Evolutionary conservation across 495 filamentous ascomycete genomes (phyloP).

Genomic region (Friedmanniomyces simplex): DNA sequence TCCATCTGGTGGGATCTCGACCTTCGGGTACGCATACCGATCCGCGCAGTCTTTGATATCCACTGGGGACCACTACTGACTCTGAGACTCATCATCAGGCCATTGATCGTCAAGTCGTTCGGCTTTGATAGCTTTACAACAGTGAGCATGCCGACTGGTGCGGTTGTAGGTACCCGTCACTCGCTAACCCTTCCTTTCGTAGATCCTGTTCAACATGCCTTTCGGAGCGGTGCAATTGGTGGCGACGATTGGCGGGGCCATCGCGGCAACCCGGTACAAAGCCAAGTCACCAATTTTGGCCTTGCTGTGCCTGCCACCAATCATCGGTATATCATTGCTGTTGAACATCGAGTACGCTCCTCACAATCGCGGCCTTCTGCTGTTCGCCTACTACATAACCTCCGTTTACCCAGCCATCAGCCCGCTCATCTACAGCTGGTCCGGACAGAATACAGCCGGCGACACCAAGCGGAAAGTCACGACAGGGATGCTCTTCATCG

Average conservation of each 20-base stretch:
- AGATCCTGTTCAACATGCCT: constrained; percentile 55
- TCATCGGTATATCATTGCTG: constrained; percentile 47
- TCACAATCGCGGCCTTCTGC: constrained; percentile 38
- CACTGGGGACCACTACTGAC: neutral
- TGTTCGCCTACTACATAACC: constrained; percentile 53
- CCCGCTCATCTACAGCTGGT: constrained; percentile 55
- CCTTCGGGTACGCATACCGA: constrained; percentile 37
- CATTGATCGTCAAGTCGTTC: constrained; percentile 53
- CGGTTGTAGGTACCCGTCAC: constrained; percentile 40
- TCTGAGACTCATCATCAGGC: constrained; percentile 10
- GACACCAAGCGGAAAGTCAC: constrained; percentile 55
- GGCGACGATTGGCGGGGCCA: constrained; percentile 48
- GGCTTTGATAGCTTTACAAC: constrained; percentile 50
- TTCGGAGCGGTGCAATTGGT: constrained; percentile 52
- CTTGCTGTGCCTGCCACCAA: constrained; percentile 45
- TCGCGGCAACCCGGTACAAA: constrained; percentile 41
- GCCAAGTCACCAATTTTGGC: constrained; percentile 49
- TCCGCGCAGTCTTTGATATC: neutral
- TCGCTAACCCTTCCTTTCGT: constrained; percentile 32
- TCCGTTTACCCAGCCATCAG: constrained; percentile 48
- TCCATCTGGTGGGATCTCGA: constrained; percentile 51
- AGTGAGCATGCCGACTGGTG: constrained; percentile 25
- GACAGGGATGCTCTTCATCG: constrained; percentile 44
- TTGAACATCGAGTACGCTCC: constrained; percentile 39
- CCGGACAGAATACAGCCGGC: constrained; percentile 50